phyloP scores from a whole-genome alignment of 2,329 filamentous ascomycete genomes.

The Monosporascus sp. region DNA sequence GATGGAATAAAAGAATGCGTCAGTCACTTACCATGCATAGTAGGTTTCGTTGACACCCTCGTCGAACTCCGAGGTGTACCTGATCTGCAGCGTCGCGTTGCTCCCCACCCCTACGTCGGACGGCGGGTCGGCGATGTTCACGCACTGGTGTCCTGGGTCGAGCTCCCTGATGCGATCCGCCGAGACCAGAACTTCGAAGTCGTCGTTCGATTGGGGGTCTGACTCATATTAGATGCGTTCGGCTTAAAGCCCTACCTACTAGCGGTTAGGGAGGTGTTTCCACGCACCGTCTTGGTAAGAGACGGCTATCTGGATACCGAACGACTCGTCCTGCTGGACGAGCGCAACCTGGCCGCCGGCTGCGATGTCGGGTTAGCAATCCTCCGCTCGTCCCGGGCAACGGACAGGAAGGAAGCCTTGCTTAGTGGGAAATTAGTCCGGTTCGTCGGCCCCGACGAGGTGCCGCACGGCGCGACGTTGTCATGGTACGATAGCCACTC shows the following conservation, averaged over 20 bases:
- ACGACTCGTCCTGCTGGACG: slow-evolving; percentile 53
- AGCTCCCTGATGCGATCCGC: slow-evolving; percentile 31
- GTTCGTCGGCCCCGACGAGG: slow-evolving; percentile 38
- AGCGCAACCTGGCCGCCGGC: slow-evolving; percentile 51
- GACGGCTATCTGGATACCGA: slow-evolving; percentile 47
- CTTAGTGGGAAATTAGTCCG: slow-evolving; percentile 53
- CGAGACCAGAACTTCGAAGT: slow-evolving; percentile 36
- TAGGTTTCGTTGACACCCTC: slow-evolving; percentile 34
- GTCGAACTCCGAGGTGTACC: slow-evolving; percentile 40
- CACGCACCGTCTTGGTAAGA: slow-evolving; percentile 44
- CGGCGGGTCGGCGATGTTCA: slow-evolving; percentile 31
- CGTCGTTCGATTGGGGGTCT: slow-evolving; percentile 35
- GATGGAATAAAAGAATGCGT: neutral
- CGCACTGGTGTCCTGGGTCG: slow-evolving; percentile 42
- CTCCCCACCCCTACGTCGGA: slow-evolving; percentile 31
- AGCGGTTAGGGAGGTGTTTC: neutral
- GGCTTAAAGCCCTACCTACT: too few species aligned
- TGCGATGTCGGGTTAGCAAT: slow-evolving; percentile 17
- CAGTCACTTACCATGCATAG: slow-evolving; percentile 34
- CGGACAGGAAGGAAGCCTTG: slow-evolving; percentile 21
- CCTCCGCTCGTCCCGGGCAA: neutral
- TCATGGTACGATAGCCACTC: slow-evolving; percentile 49
- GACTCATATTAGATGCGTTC: neutral
- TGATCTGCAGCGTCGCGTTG: slow-evolving; percentile 45
- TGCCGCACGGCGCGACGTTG: slow-evolving; percentile 54